Percentiles rank a stretch among this genome's conserved stretches.
These are phyloP conservation scores for Psidium friedrichsthalianum DNA, from an alignment of 345 rosid species.

Conservation along the genomic window DNA sequence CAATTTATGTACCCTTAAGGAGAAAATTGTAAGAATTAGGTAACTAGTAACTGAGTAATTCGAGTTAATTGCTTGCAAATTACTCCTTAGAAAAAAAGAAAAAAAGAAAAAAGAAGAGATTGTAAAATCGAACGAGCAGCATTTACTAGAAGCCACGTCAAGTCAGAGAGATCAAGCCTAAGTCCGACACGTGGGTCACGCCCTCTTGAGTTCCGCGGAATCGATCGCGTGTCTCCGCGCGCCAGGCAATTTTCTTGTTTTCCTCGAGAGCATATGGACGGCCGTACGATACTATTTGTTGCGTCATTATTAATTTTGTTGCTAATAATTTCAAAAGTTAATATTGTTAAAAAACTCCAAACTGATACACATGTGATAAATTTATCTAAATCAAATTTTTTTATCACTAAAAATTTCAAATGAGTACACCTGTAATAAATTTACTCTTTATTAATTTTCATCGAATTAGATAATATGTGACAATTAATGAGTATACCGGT, in stretches of 20 bases:
- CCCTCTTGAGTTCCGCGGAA: neutral
- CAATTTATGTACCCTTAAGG: neutral
- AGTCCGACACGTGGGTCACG: neutral
- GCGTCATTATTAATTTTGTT: neutral
- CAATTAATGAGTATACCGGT: too few relatives aligned
- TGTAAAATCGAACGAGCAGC: neutral
- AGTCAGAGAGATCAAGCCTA: neutral
- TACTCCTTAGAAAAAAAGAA: rapidly evolving
- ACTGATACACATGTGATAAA: too few relatives aligned
- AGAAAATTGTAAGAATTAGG: neutral
- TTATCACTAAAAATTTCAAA: too few relatives aligned
- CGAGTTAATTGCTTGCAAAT: neutral
- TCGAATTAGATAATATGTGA: too few relatives aligned
- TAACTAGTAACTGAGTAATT: neutral
- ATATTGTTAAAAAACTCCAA: too few relatives aligned
- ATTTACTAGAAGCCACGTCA: neutral
- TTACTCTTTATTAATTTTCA: too few relatives aligned
- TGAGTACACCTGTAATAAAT: too few relatives aligned
- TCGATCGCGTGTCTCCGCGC: neutral
- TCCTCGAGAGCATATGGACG: neutral
- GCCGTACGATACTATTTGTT: neutral
- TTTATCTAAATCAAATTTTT: too few relatives aligned
- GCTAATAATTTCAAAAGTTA: too few relatives aligned
- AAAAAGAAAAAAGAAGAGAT: too few relatives aligned
- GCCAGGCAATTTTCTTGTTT: neutral